Evolutionary conservation across 768 basidiomycete genomes (phyloP), one percentile per base, ranked within the genome.

Genomic region (Termitomyces eurrhizus): DNA sequence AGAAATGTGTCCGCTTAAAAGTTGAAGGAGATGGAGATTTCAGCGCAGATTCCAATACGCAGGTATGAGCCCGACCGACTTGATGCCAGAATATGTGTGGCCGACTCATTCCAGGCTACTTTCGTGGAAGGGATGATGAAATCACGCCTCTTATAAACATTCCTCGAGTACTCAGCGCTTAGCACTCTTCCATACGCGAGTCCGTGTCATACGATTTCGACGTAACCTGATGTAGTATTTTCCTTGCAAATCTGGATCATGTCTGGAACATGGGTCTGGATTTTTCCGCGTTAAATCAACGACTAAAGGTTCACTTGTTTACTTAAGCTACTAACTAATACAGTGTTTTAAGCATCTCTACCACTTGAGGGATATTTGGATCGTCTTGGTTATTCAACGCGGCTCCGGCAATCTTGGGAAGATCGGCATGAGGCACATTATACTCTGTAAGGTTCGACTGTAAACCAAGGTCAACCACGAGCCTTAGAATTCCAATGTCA

Each of bases 391-490:
- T 73, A 21, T 80, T 80, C 54, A 85, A 67, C 9, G 79, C 81
- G 41, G 69, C 70, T 61, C 72, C 74, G 9, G 88, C 86, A 61
- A 92, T 82, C 46, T 70, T 75, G 8, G 75, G 68, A 4, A 89
- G 57, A 64, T 90, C 82, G 50, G 74, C 76, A 49, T 64, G 77
- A 8, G 89, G 88, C 1, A 92, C 87, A 1, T 83, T 83, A 73
- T 89, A 89, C 21, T 85, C 78, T 24, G 75, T 69, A 42, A 91
- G 78, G 24, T 74, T 83, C 9, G 80, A 81, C 59, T 83, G 78
- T 46, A 92, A 69, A 1, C 84, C 88, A 32, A 92, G 78, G 9
- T 76, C 65, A 2, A 69, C 72, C 14, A 92, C 84, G 13, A 92
- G 80, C 52, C 89, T 90, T 13, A n/a, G n/a, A 56, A n/a, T 32